phyloP scores from a whole-genome alignment of 2,329 filamentous ascomycete genomes.

The Colletotrichum cereale region DNA sequence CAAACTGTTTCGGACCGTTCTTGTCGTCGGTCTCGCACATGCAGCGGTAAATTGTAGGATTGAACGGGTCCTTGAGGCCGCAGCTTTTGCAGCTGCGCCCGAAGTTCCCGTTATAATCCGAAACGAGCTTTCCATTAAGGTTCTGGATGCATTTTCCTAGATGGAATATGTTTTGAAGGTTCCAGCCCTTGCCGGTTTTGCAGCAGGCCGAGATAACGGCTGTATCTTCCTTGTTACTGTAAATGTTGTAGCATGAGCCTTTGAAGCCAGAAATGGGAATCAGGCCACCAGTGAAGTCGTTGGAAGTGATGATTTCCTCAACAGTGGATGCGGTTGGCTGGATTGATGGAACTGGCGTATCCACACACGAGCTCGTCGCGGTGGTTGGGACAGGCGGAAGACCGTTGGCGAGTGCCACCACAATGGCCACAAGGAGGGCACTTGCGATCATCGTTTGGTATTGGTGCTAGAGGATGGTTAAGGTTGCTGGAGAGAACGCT shows the following conservation, averaged over 20 bases:
- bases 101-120: neutral
- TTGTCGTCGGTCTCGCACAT: neutral
- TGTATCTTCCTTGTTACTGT: neutral
- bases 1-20: neutral
- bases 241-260: neutral
- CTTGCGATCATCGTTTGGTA: neutral
- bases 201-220: slow-evolving; percentile 9
- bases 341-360: neutral
- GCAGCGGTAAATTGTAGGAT: neutral
- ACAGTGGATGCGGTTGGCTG: neutral
- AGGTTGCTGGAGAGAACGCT: neutral
- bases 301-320: too few species aligned
- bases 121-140: neutral
- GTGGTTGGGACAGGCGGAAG: neutral
- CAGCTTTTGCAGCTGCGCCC: slow-evolving; percentile 17
- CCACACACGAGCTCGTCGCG: neutral
- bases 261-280: neutral
- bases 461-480: too few species aligned
- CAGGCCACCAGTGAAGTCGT: neutral
- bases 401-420: neutral
- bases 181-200: neutral
- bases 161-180: neutral
- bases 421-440: neutral
- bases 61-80: neutral
- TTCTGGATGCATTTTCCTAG: slow-evolving; percentile 11